phyloP scores from a whole-genome alignment of 1,284 basidiomycete species.

The Thecaphora frezii region DNA sequence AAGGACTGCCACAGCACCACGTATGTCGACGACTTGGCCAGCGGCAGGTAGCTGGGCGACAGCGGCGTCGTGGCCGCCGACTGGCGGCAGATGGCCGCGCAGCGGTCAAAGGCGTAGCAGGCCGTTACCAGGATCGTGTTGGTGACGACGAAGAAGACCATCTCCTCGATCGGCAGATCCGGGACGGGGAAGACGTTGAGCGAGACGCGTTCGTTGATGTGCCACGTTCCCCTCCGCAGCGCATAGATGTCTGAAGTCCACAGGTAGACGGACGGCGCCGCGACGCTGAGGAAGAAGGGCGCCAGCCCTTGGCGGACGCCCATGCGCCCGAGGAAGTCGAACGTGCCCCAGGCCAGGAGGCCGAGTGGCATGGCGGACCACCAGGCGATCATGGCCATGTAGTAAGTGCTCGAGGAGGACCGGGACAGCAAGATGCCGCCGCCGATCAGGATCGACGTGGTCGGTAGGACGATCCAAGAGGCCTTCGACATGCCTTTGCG shows the following conservation, averaged over 20 bases:
- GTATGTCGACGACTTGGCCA: slow-evolving; percentile 17
- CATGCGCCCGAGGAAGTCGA: slow-evolving; percentile 32
- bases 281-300: slow-evolving; percentile 17
- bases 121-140: slow-evolving; percentile 51
- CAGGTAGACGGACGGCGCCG: slow-evolving; percentile 35
- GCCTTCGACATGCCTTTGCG: too few species aligned
- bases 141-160: slow-evolving; percentile 54
- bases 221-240: slow-evolving; percentile 47
- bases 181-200: slow-evolving; percentile 48
- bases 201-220: slow-evolving; percentile 45
- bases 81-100: slow-evolving; percentile 38
- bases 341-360: slow-evolving; percentile 40
- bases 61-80: slow-evolving; percentile 12
- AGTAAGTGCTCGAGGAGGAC: slow-evolving; percentile 32
- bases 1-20: slow-evolving; percentile 40
- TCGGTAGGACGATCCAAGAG: not conserved
- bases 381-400: slow-evolving; percentile 52
- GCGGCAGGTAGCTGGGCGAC: slow-evolving; percentile 40
- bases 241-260: slow-evolving; percentile 49
- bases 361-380: slow-evolving; percentile 45
- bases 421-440: slow-evolving; percentile 16
- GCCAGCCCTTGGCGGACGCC: slow-evolving; percentile 10
- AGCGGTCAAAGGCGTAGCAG: slow-evolving; percentile 51
- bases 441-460: not conserved
- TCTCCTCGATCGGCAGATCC: slow-evolving; percentile 54